Base-by-base conservation (phyloP, 345 rosid genomes). In the Citrus australasica region DNA sequence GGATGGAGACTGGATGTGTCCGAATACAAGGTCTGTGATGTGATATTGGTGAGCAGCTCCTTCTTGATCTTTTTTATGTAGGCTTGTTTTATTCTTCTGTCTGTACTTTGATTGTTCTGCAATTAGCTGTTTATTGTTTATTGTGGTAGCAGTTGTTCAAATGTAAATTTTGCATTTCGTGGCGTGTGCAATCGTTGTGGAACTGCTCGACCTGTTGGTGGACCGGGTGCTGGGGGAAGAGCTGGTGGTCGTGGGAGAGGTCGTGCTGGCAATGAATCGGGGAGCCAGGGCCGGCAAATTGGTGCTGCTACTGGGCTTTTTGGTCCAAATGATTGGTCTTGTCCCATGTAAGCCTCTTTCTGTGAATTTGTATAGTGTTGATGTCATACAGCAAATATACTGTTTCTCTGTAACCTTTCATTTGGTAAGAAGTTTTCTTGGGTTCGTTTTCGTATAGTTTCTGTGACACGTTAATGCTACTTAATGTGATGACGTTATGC, bases 1-100 rank as follows among this genome's bases (percentile, higher is more conserved):
- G 82, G 99, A 96, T 8, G 99, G 98, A 82, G 98, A 96, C 82
- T 96, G 99, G 99, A 72, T 86, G 83, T 96, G 99, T 88, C 95
- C 98, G 40, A 96, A 96, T 94, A 92, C 98, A 94, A 96, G 99
- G 99, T 94, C 98, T 94, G 98, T 96, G 98, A 88, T 96, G 88
- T 94, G 94, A 97, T 70, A 90, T 93, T 81, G 98, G 99, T 94
- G 98, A 96, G 99, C 98, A 82, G 92, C 98, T 87, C 89, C 84
- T 85, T 89, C 97, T 89, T 90, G 88, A 88, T 88, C 93, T 84
- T 86, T 81, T 86, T 59, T 81, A 13, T 46, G 51, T 75, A 71
- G 35, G 35, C 35, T 53, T 73, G 42, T 46, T 32, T n/a, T 67
- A 3, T 28, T 51, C 40, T 67, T 56, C n/a, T 19, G 30, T 75